phyloP scores from a whole-genome alignment of 2,329 filamentous ascomycete genomes.

The Penicillium sp. region DNA sequence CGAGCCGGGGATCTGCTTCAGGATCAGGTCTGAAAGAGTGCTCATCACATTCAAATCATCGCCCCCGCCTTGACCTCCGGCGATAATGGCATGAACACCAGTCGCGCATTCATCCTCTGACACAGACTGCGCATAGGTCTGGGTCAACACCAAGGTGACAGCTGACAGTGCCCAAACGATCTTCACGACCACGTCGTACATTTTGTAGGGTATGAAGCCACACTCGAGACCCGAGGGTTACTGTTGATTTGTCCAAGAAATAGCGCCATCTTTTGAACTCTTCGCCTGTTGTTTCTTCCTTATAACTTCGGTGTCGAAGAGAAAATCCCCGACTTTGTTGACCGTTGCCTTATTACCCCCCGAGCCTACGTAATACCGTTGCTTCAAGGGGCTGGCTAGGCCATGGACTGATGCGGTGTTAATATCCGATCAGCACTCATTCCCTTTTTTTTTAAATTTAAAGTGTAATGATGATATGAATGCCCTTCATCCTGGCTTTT shows the following conservation, averaged over 20 bases:
- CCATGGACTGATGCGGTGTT: not conserved
- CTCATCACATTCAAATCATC: constrained; percentile 25
- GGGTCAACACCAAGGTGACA: not conserved
- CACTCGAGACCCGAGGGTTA: not conserved
- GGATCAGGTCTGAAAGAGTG: constrained; percentile 20
- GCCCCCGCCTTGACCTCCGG: constrained; percentile 22
- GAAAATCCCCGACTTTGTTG: not conserved
- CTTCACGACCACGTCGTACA: constrained; percentile 11
- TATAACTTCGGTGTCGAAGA: not conserved
- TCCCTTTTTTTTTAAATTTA: no score
- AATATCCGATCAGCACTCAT: not conserved
- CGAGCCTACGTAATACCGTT: not conserved
- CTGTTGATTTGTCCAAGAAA: not conserved
- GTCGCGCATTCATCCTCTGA: constrained; percentile 17
- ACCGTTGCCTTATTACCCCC: not conserved
- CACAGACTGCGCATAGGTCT: constrained; percentile 12
- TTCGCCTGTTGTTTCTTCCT: not conserved
- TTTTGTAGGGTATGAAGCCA: not conserved
- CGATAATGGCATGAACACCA: constrained; percentile 23
- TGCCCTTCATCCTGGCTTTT: not conserved
- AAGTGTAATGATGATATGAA: no score
- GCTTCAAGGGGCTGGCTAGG: not conserved
- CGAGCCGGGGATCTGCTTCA: constrained; percentile 23
- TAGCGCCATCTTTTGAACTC: not conserved
- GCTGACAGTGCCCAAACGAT: constrained; percentile 8